A percentile compares a stretch with the other conserved stretches of the same genome.
Evolutionary conservation across 2,329 filamentous ascomycete species (phyloP).

Genomic region (Botrytis hyacinthi): DNA sequence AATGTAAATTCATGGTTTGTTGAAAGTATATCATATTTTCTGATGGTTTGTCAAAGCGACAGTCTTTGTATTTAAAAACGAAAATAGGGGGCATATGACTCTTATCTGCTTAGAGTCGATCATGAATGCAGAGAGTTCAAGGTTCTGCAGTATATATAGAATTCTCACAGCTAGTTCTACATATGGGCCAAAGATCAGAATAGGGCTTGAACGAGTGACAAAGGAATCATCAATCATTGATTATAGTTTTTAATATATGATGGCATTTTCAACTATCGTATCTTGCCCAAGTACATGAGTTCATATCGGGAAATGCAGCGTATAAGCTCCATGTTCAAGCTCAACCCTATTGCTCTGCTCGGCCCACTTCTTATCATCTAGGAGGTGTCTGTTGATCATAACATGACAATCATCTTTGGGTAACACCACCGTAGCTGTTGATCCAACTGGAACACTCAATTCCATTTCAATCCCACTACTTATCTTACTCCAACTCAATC

Average conservation of each 20-base stretch:
- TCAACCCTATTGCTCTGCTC: background rate
- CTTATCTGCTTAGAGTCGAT: background rate
- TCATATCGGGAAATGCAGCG: background rate
- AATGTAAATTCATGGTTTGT: background rate
- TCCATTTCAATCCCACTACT: background rate
- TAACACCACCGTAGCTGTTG: background rate
- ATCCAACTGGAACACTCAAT: background rate
- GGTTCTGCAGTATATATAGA: no score
- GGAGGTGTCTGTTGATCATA: background rate
- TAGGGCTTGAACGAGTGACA: background rate
- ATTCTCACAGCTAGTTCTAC: background rate
- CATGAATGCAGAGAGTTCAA: no score
- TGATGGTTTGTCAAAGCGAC: background rate
- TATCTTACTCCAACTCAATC: background rate
- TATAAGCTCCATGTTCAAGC: background rate
- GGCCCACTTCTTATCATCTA: background rate
- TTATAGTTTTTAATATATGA: background rate
- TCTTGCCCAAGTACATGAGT: background rate
- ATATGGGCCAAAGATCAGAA: background rate
- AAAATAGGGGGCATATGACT: background rate
- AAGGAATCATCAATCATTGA: background rate
- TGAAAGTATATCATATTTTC: background rate
- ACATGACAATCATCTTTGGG: background rate
- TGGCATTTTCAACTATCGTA: background rate
- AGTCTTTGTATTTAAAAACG: background rate